phyloP scores from a whole-genome alignment of 805 yeast genomes.

The Starmerella vaccinii region DNA sequence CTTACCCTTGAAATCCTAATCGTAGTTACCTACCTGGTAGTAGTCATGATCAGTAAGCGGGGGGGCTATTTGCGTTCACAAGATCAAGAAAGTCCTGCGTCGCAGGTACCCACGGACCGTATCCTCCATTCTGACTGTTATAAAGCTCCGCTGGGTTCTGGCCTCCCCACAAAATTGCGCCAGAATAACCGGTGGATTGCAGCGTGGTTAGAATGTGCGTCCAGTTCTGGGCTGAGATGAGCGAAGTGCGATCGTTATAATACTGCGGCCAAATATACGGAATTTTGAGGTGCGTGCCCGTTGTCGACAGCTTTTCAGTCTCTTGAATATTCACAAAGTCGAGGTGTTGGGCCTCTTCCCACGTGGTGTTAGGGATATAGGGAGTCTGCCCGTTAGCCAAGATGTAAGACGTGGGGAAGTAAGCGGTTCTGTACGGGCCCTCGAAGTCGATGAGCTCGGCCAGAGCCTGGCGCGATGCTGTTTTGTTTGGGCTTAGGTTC shows the following conservation, averaged over 20 bases:
- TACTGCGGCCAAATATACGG: constrained; percentile 1
- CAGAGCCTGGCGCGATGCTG: background rate
- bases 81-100: background rate
- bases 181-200: background rate
- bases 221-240: background rate
- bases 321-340: background rate
- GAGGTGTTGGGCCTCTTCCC: background rate
- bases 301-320: background rate
- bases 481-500: background rate
- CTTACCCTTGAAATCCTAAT: no score
- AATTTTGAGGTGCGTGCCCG: background rate
- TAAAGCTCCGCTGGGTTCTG: background rate
- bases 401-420: background rate
- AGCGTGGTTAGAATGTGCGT: background rate
- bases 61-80: background rate
- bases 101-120: background rate
- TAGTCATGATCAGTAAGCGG: no score
- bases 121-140: background rate
- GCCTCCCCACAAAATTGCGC: background rate
- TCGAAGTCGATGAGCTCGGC: background rate
- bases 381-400: background rate
- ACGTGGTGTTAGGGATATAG: background rate
- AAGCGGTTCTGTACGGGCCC: background rate
- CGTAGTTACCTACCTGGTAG: no score
- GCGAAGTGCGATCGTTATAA: background rate